Percentiles rank a stretch among this genome's conserved stretches.
Conservation (phyloP, 352 stramenopile species). For the Globisporangium solare region DNA sequence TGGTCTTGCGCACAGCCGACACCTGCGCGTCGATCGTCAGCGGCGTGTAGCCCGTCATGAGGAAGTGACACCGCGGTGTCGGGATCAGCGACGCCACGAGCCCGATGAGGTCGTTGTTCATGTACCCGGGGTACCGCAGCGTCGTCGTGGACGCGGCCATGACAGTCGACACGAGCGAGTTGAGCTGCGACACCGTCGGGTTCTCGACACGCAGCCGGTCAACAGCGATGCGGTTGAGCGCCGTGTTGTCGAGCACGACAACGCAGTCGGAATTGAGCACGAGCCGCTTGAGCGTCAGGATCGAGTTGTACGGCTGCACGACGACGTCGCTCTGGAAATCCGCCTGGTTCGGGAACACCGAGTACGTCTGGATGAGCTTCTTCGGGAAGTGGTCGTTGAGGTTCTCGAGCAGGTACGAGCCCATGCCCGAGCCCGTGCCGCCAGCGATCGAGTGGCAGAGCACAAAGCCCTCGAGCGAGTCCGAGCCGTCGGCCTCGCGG, state of each 20-base stretch:
- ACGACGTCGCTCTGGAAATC: slow-evolving; percentile 96
- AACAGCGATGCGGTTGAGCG: slow-evolving; percentile 95
- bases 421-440: slow-evolving; percentile 98
- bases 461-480: slow-evolving; percentile 97
- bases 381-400: slow-evolving; percentile 99
- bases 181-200: slow-evolving; percentile 95
- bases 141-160: slow-evolving; percentile 99
- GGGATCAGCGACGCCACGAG: slow-evolving; percentile 97
- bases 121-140: slow-evolving; percentile 96
- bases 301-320: slow-evolving; percentile 99
- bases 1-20: slow-evolving; percentile 95
- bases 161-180: slow-evolving; percentile 98
- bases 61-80: slow-evolving; percentile 98
- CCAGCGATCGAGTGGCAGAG: slow-evolving; percentile 98
- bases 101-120: slow-evolving; percentile 99
- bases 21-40: slow-evolving; percentile 92
- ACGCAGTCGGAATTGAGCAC: slow-evolving; percentile 98
- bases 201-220: slow-evolving; percentile 95
- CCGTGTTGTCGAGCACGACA: slow-evolving; percentile 99
- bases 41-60: slow-evolving; percentile 99
- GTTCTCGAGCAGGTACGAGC: slow-evolving; percentile 98
- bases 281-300: slow-evolving; percentile 98
- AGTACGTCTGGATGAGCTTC: slow-evolving; percentile 99
- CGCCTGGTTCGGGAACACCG: slow-evolving; percentile 97
- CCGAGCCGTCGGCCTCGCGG: slow-evolving; percentile 93